Base-by-base conservation (phyloP, 139 green algal species). In the Chlamydomonas incerta region DNA sequence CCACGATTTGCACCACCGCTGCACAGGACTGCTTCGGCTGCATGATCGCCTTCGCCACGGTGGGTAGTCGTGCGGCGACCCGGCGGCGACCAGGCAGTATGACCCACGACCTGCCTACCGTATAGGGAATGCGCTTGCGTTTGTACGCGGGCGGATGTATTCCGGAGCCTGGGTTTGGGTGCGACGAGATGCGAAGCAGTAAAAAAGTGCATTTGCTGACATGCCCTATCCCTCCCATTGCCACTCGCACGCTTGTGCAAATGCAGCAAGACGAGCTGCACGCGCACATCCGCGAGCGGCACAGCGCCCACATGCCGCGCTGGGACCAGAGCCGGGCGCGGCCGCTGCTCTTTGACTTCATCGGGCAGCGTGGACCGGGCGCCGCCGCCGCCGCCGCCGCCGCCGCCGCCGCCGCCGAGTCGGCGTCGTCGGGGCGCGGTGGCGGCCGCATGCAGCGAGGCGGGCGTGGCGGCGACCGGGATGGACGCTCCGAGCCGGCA, bases 21-120 rank as follows among this genome's bases (percentile, higher is more conserved):
- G 41, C 8, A 50, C 41, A 50, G 41, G 90, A 95, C 20, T 97
- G 95, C 73, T 73, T 31, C 11, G 88, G 85, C 70, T 93, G 90
- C 83, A 87, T 96, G 74, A 90, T 95, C 47, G 94, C 92, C 0
- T 97, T 96, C 76, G 66, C 68, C 29, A 96, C 70, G 3, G 41
- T 50, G 8, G 8, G 41, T 50, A 50, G 5, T 50, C n/a, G n/a
- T n/a, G n/a, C n/a, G n/a, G n/a, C n/a, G n/a, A n/a, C n/a, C n/a
- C n/a, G n/a, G n/a, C n/a, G n/a, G n/a, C n/a, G n/a, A n/a, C n/a
- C n/a, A n/a, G n/a, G n/a, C n/a, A n/a, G n/a, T n/a, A n/a, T n/a
- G n/a, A n/a, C n/a, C n/a, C n/a, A n/a, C n/a, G n/a, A n/a, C n/a
- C n/a, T n/a, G n/a, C n/a, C n/a, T n/a, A n/a, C n/a, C n/a, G n/a